Percentiles rank a stretch among this genome's conserved stretches.
Conservation (phyloP, 2,329 filamentous ascomycete genomes). For the Penicillium glabrum region DNA sequence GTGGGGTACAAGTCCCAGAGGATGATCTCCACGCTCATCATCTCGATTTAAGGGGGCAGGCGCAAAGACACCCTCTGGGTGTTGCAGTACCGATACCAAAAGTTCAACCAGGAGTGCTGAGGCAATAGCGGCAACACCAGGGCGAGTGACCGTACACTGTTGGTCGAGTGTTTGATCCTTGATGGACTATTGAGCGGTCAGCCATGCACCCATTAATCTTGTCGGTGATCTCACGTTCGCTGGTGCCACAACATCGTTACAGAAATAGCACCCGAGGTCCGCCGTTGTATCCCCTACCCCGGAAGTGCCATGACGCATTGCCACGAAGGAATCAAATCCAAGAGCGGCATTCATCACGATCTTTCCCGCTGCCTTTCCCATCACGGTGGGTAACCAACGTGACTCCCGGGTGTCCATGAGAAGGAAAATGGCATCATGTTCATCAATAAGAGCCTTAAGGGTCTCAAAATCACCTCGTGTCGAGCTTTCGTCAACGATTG, state of each 20-base stretch:
- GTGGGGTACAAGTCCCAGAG: slow-evolving; percentile 58
- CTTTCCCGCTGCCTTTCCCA: slow-evolving; percentile 90
- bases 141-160: slow-evolving; percentile 94
- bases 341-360: slow-evolving; percentile 96
- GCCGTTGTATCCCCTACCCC: slow-evolving; percentile 56
- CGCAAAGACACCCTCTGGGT: slow-evolving; percentile 58
- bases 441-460: slow-evolving; percentile 71
- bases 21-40: slow-evolving; percentile 43
- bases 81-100: slow-evolving; percentile 82
- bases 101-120: slow-evolving; percentile 90
- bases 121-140: slow-evolving; percentile 87
- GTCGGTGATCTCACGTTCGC: slow-evolving; percentile 68
- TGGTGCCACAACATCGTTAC: slow-evolving; percentile 94
- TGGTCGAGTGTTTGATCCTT: slow-evolving; percentile 96
- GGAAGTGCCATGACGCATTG: slow-evolving; percentile 88
- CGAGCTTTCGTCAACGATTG: slow-evolving; percentile 70
- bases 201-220: slow-evolving; percentile 12
- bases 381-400: slow-evolving; percentile 91
- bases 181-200: slow-evolving; percentile 64
- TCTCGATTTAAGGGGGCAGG: slow-evolving; percentile 35
- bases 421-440: slow-evolving; percentile 92
- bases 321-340: slow-evolving; percentile 94
- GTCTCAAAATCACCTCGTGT: slow-evolving; percentile 73
- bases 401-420: slow-evolving; percentile 96
- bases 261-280: slow-evolving; percentile 93